Evolutionary conservation across 2,329 filamentous ascomycete species (phyloP).

Genomic region (Knufia petricola): DNA sequence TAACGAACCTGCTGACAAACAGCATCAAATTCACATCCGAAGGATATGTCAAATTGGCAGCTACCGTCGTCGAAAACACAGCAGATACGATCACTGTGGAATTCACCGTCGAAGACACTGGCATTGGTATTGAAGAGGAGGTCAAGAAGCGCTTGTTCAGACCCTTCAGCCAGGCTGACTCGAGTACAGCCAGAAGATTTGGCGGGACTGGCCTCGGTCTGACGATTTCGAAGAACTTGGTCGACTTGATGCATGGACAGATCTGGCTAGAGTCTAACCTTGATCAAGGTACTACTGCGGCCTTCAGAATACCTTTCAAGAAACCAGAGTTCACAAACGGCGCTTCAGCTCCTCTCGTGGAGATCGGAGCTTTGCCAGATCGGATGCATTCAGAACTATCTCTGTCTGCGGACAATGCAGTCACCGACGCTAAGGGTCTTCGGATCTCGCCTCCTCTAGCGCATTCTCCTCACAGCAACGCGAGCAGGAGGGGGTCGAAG

Average conservation of each 20-base stretch:
- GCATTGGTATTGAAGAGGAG: slow-evolving; percentile 72
- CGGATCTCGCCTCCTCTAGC: slow-evolving; percentile 9
- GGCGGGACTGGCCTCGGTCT: slow-evolving; percentile 69
- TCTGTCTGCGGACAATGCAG: slow-evolving; percentile 21
- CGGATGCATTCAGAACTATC: slow-evolving; percentile 38
- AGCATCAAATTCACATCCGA: slow-evolving; percentile 65
- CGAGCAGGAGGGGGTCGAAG: slow-evolving; percentile 26
- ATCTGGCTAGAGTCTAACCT: slow-evolving; percentile 60
- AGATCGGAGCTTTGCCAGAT: slow-evolving; percentile 44
- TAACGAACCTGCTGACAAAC: slow-evolving; percentile 69
- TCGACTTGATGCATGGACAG: slow-evolving; percentile 69
- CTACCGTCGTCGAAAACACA: slow-evolving; percentile 54
- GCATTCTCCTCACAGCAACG: slow-evolving; percentile 16
- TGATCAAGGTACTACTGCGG: slow-evolving; percentile 61
- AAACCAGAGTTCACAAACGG: slow-evolving; percentile 49
- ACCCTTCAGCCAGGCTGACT: slow-evolving; percentile 73
- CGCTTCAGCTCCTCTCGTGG: slow-evolving; percentile 44
- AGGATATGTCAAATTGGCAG: slow-evolving; percentile 58
- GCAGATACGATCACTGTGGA: slow-evolving; percentile 56
- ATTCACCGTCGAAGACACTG: slow-evolving; percentile 67
- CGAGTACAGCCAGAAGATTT: slow-evolving; percentile 68
- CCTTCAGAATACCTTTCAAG: slow-evolving; percentile 67
- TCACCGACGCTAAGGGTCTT: slow-evolving; percentile 7
- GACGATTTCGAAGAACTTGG: slow-evolving; percentile 70
- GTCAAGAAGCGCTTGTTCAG: slow-evolving; percentile 64